Conservation (phyloP, 2,329 filamentous ascomycete genomes). For the Beauveria asiatica region DNA sequence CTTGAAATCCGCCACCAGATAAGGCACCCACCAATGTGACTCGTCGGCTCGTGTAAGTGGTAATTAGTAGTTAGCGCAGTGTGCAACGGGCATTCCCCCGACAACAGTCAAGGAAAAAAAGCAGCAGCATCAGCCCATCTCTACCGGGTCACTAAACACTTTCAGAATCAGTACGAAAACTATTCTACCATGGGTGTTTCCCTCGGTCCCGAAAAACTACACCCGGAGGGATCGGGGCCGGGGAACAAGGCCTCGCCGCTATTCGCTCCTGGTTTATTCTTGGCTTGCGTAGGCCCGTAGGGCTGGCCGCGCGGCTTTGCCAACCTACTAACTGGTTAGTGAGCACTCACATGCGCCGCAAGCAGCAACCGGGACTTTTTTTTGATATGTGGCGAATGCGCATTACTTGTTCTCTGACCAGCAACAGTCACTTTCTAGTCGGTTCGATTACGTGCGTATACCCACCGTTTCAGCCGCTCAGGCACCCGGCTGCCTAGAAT, state of each 20-base stretch:
- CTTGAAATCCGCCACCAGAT: not conserved
- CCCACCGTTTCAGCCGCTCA: not conserved
- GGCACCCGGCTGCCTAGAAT: not conserved
- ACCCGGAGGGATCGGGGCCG: not conserved
- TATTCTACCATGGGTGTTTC: not conserved
- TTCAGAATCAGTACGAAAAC: no score
- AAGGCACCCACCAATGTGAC: not conserved
- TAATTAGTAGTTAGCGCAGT: not conserved
- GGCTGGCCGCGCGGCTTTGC: constrained; percentile 8
- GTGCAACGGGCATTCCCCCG: not conserved
- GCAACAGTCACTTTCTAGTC: not conserved
- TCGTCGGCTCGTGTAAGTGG: not conserved
- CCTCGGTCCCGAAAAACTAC: not conserved
- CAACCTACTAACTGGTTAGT: not conserved
- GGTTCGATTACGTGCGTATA: not conserved
- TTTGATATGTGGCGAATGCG: not conserved
- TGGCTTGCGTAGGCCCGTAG: constrained; percentile 8
- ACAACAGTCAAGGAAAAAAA: not conserved
- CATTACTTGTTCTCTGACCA: not conserved
- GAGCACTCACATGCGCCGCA: not conserved
- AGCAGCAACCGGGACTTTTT: not conserved
- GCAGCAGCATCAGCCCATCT: no score
- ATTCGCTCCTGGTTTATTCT: not conserved
- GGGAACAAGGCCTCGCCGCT: not conserved
- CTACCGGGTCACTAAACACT: no score